Conservation (phyloP, 345 rosid species). For the Heritiera littoralis region DNA sequence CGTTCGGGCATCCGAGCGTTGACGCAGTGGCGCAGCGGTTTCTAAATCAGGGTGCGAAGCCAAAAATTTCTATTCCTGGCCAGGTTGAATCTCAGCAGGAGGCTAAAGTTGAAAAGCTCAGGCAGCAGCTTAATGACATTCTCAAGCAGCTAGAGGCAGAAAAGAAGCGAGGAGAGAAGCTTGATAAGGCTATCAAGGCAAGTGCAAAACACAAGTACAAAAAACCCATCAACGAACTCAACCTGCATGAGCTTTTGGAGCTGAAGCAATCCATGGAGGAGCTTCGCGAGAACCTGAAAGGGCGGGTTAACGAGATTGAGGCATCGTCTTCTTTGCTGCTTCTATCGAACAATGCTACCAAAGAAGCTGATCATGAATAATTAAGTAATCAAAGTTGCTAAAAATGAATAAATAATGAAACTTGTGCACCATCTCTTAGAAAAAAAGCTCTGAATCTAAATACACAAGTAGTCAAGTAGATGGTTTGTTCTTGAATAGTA, state of each 20-base stretch:
- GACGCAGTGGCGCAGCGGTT: conserved; percentile 43
- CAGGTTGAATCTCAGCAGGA: background rate
- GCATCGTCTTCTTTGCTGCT: conserved; percentile 29
- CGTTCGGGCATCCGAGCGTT: conserved; percentile 64
- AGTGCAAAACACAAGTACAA: background rate
- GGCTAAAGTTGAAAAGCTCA: conserved; percentile 15
- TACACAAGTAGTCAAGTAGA: conserved; percentile 10
- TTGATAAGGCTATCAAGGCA: conserved; percentile 4
- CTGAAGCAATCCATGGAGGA: conserved; percentile 21
- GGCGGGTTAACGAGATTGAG: conserved; percentile 24
- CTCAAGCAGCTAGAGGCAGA: conserved; percentile 23
- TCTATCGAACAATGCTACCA: background rate
- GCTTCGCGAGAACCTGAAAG: conserved; percentile 15
- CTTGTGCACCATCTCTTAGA: background rate
- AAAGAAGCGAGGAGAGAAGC: conserved; percentile 19
- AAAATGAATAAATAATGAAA: background rate
- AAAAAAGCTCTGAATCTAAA: background rate
- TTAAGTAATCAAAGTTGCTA: background rate
- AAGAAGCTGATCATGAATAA: background rate
- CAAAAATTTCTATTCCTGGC: background rate
- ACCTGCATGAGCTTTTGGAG: conserved; percentile 12
- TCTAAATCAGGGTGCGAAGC: conserved; percentile 25
- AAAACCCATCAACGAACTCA: conserved; percentile 18
- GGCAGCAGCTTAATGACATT: conserved; percentile 1
- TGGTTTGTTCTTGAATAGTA: conserved; percentile 17